These are phyloP conservation scores for Magnusiomyces clavatus DNA, from an alignment of 1,139 yeast genomes.

Conservation along the genomic window DNA sequence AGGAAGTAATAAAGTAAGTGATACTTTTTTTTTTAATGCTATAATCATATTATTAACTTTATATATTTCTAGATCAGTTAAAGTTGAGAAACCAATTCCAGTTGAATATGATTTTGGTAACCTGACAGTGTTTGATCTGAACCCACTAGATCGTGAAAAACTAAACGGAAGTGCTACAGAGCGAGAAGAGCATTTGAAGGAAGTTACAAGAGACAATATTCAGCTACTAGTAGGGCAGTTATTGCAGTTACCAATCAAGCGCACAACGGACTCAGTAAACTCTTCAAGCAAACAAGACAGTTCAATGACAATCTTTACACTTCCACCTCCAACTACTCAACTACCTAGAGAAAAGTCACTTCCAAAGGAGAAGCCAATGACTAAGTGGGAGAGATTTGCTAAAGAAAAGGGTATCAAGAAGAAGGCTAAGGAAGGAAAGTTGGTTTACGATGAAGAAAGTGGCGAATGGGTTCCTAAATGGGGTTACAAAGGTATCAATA, in stretches of 20 bases:
- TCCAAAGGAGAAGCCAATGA: constrained; percentile 85
- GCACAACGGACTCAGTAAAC: constrained; percentile 63
- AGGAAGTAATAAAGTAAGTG: constrained; percentile 1
- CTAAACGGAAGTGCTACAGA: constrained; percentile 42
- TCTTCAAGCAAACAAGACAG: constrained; percentile 53
- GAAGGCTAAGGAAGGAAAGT: constrained; percentile 83
- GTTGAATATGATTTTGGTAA: constrained; percentile 81
- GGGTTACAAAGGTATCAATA: constrained; percentile 95
- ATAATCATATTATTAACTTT: neutral
- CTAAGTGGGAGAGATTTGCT: constrained; percentile 97
- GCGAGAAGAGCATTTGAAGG: constrained; percentile 57
- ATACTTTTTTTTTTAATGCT: neutral
- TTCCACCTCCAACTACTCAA: constrained; percentile 77
- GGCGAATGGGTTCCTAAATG: constrained; percentile 98
- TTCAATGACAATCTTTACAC: constrained; percentile 70
- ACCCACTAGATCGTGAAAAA: constrained; percentile 77
- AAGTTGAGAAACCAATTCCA: constrained; percentile 84
- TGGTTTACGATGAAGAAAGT: constrained; percentile 79
- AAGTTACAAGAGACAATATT: constrained; percentile 83
- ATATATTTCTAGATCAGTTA: constrained; percentile 48
- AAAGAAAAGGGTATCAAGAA: constrained; percentile 89
- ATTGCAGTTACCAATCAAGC: constrained; percentile 77
- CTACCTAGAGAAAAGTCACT: constrained; percentile 94
- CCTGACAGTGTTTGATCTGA: constrained; percentile 67
- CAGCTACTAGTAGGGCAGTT: constrained; percentile 87